A percentile compares a stretch with the other conserved stretches of the same genome.
These are phyloP conservation scores for Populus nigra DNA, from an alignment of 345 rosid species.

Conservation along the genomic window DNA sequence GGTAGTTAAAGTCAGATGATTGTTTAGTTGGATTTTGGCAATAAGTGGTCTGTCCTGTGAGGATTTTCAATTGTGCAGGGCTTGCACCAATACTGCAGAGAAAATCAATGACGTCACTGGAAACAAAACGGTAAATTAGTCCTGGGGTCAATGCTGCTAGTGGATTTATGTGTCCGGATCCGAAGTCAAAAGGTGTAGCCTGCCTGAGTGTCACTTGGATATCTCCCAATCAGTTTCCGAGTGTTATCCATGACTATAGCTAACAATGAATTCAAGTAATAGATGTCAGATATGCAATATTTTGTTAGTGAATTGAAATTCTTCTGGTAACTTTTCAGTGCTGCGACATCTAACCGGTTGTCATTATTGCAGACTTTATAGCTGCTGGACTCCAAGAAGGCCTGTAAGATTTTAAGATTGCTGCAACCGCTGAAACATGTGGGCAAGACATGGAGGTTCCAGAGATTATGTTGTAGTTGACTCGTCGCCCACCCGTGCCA, in stretches of 20 bases:
- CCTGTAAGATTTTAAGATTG: conserved; percentile 39
- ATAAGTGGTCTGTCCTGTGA: conserved; percentile 34
- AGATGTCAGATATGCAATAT: background rate
- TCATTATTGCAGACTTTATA: conserved; percentile 55
- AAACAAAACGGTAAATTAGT: conserved; percentile 37
- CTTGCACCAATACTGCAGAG: conserved; percentile 50
- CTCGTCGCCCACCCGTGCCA: conserved; percentile 19
- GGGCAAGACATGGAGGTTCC: conserved; percentile 60
- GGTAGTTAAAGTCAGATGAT: conserved; percentile 44
- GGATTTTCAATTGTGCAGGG: conserved; percentile 41
- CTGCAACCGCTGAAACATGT: conserved; percentile 46
- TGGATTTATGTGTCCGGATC: conserved; percentile 56
- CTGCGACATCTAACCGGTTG: conserved; percentile 41
- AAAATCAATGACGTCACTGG: conserved; percentile 35
- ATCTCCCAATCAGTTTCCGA: conserved; percentile 24
- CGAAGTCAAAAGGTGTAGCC: conserved; percentile 51
- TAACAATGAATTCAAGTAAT: conserved; percentile 8
- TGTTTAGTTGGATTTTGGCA: conserved; percentile 27
- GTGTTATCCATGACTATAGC: conserved; percentile 39
- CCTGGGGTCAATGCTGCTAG: conserved; percentile 43
- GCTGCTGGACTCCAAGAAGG: conserved; percentile 58
- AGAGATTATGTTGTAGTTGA: conserved; percentile 40
- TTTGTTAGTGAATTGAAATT: background rate
- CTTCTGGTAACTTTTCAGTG: background rate
- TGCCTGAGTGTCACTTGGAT: conserved; percentile 37